These are phyloP conservation scores for Sarcodon sp. DNA, from an alignment of 768 basidiomycete genomes.

Conservation along the genomic window DNA sequence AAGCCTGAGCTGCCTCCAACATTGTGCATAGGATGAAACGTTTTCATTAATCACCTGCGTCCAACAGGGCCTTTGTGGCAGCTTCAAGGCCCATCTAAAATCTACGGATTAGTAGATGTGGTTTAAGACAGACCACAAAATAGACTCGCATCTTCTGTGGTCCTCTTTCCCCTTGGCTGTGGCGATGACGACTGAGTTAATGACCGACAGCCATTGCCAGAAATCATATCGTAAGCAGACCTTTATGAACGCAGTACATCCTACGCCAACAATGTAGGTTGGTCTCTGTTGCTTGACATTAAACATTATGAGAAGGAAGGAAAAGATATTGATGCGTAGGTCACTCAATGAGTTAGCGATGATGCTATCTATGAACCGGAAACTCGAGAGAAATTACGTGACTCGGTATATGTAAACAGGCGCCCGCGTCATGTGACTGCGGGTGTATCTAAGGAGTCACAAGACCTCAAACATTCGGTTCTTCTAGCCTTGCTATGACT, in stretches of 20 bases:
- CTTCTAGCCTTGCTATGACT: too few species aligned
- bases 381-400: too few species aligned
- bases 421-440: too few species aligned
- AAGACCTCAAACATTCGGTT: too few species aligned
- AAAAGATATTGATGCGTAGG: too few species aligned
- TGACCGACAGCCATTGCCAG: background rate
- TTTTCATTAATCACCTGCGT: slow-evolving; percentile 41
- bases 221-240: slow-evolving; percentile 20
- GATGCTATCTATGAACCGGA: too few species aligned
- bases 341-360: too few species aligned
- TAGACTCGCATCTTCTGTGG: slow-evolving; percentile 54
- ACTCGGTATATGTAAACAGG: too few species aligned
- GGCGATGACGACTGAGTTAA: slow-evolving; percentile 2
- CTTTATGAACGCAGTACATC: slow-evolving; percentile 73
- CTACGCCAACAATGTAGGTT: slow-evolving; percentile 59
- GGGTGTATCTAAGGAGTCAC: too few species aligned
- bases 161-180: slow-evolving; percentile 53
- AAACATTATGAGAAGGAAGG: background rate
- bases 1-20: slow-evolving; percentile 34
- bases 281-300: background rate
- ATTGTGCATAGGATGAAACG: background rate
- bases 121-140: background rate
- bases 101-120: background rate
- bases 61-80: slow-evolving; percentile 74
- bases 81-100: slow-evolving; percentile 78